Evolutionary conservation across 2,329 filamentous ascomycete species (phyloP), one percentile per base, ranked within the genome.

Genomic region (Colletotrichum tanaceti): DNA sequence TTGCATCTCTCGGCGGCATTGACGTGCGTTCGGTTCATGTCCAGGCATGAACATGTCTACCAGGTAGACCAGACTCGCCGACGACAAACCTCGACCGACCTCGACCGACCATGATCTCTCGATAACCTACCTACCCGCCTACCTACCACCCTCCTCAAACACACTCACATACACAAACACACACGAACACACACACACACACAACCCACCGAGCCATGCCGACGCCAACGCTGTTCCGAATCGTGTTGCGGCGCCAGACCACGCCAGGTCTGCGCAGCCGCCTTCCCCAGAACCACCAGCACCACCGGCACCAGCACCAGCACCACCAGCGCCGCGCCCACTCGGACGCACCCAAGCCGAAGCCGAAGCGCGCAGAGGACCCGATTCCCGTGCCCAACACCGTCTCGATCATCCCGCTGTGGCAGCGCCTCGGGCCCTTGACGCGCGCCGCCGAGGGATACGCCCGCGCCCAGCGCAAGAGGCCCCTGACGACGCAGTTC

Each of bases 401-500:
- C 28, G 77, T 83, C 24, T 74, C 82, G 53, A 75, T 78, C 13
- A 71, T 82, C 20, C 80, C 85, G 3, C 72, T 89, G 47, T 89
- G 87, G 87, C 83, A 86, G 73, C 81, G 87, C 0, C 80, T 90
- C 2, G 87, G 87, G 0, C 87, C 87, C 3, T 66, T 90, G 63
- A 88, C 87, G 3, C 80, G 80, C 41, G 79, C 81, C 0, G 84
- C 84, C 22, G 78, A 84, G 71, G 85, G 85, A 0, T 97, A 96
- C 76, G 89, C 87, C 18, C 86, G 90, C 24, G 87, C 89, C 54
- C 93, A 97, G 80, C 83, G 87, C 59, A 85, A 86, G 58, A 84
- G 90, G 58, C 94, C 95, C 0, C 92, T 93, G 75, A 81, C 86
- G n/a, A 97, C 93, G 11, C 94, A 98, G 81, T 78, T 97, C 70